phyloP scores from a whole-genome alignment of 352 stramenopile genomes.

The Phytophthora aleatoria region DNA sequence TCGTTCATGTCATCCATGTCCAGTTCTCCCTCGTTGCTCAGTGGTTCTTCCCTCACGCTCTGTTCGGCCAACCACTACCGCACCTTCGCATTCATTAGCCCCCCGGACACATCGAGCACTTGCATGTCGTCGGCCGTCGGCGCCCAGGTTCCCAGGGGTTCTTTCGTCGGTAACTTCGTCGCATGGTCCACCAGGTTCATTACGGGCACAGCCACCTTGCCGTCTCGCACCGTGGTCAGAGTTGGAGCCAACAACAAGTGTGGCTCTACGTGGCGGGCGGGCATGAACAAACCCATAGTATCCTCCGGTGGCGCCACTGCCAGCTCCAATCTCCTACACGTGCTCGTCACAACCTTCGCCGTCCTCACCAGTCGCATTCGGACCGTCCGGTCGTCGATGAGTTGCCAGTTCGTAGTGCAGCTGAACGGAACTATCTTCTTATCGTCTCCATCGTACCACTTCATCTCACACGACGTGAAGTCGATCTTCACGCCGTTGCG shows the following conservation, averaged over 20 bases:
- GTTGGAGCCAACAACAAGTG: background rate
- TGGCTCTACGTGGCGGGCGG: background rate
- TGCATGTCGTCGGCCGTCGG: background rate
- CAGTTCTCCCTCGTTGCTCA: background rate
- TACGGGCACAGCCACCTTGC: background rate
- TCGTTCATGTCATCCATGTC: background rate
- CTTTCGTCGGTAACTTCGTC: background rate
- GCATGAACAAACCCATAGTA: background rate
- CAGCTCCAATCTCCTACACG: background rate
- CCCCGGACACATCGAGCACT: background rate
- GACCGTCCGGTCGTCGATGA: background rate
- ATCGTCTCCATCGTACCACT: background rate
- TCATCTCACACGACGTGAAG: slow-evolving; percentile 11
- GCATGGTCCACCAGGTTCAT: background rate
- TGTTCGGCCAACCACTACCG: background rate
- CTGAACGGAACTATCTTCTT: slow-evolving; percentile 8
- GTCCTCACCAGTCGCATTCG: background rate
- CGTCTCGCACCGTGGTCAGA: background rate
- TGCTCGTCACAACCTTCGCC: background rate
- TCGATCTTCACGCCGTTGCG: slow-evolving; percentile 4
- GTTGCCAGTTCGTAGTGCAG: background rate
- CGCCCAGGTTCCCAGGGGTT: background rate
- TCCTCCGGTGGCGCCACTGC: slow-evolving; percentile 3
- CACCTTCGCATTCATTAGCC: background rate
- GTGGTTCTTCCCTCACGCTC: background rate